Percentiles rank a stretch among this genome's conserved stretches.
Conservation (phyloP, 2,329 filamentous ascomycete species). For the Fusarium bactridioides region DNA sequence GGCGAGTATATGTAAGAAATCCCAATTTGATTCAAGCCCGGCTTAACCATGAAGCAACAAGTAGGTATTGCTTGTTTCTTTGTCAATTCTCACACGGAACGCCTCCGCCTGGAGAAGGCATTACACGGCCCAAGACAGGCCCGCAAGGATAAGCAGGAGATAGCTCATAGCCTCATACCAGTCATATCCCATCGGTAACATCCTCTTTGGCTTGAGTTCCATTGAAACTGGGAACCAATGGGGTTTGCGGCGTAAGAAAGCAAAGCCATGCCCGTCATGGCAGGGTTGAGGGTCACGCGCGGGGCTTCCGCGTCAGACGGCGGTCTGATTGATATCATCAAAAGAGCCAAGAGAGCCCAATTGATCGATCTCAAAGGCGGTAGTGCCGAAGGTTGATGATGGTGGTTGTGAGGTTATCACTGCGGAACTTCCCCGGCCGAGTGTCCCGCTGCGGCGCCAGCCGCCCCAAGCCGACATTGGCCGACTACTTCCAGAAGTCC, state of each 20-base stretch:
- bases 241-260: slow-evolving; percentile 32
- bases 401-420: slow-evolving; percentile 31
- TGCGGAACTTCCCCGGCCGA: slow-evolving; percentile 44
- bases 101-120: slow-evolving; percentile 39
- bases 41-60: slow-evolving; percentile 33
- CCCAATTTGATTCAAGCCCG: slow-evolving; percentile 21
- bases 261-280: slow-evolving; percentile 32
- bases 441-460: slow-evolving; percentile 43
- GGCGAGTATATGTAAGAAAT: slow-evolving; percentile 38
- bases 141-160: slow-evolving; percentile 20
- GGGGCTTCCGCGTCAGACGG: slow-evolving; percentile 39
- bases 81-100: slow-evolving; percentile 37
- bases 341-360: slow-evolving; percentile 22
- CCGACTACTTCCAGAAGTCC: slow-evolving; percentile 39
- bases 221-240: slow-evolving; percentile 28
- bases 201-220: slow-evolving; percentile 19
- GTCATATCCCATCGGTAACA: slow-evolving; percentile 21
- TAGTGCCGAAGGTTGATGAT: slow-evolving; percentile 37
- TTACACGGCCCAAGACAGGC: slow-evolving; percentile 37
- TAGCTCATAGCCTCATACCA: slow-evolving; percentile 1
- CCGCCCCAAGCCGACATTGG: slow-evolving; percentile 53
- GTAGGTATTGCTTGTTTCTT: slow-evolving; percentile 11
- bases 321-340: slow-evolving; percentile 40
- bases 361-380: slow-evolving; percentile 24
- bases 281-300: slow-evolving; percentile 35